These are phyloP conservation scores for Chrysoporthe puriensis DNA, from an alignment of 2,329 filamentous ascomycete species.

Conservation along the genomic window DNA sequence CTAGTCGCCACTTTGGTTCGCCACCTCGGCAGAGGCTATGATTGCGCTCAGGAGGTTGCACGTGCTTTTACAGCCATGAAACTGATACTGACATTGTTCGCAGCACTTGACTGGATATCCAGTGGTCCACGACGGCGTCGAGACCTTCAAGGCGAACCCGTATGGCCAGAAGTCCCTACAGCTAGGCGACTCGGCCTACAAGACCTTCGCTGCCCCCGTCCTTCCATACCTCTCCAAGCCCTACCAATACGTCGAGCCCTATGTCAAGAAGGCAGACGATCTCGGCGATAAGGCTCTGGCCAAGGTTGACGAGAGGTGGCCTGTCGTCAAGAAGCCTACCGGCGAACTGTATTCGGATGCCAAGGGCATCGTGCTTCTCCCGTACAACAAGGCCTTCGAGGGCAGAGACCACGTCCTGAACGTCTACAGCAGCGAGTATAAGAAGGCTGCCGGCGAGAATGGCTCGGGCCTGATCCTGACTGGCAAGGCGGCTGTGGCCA, in stretches of 20 bases:
- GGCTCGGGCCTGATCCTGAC: slow-evolving; percentile 66
- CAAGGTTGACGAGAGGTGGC: slow-evolving; percentile 72
- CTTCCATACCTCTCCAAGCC: slow-evolving; percentile 78
- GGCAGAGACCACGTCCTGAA: slow-evolving; percentile 64
- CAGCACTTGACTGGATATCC: slow-evolving; percentile 88
- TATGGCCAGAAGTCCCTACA: slow-evolving; percentile 83
- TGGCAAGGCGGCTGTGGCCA: slow-evolving; percentile 60
- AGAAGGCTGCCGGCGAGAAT: slow-evolving; percentile 65
- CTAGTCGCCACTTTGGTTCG: not conserved
- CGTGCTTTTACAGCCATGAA: too few relatives aligned
- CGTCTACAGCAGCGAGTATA: slow-evolving; percentile 61
- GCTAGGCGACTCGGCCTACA: slow-evolving; percentile 74
- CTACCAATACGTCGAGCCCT: slow-evolving; percentile 81
- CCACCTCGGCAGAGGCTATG: not conserved
- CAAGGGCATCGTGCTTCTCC: slow-evolving; percentile 63
- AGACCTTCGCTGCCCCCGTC: slow-evolving; percentile 75
- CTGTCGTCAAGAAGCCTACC: slow-evolving; percentile 75
- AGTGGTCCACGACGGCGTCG: slow-evolving; percentile 76
- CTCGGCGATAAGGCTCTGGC: slow-evolving; percentile 73
- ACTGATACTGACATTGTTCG: slow-evolving; percentile 26
- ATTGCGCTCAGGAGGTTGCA: not conserved
- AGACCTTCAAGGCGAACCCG: slow-evolving; percentile 78
- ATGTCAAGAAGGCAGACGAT: slow-evolving; percentile 79
- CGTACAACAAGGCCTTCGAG: slow-evolving; percentile 64
- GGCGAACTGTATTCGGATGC: slow-evolving; percentile 69